Conservation (phyloP, 2,329 filamentous ascomycete species). For the Talaromyces sp. region DNA sequence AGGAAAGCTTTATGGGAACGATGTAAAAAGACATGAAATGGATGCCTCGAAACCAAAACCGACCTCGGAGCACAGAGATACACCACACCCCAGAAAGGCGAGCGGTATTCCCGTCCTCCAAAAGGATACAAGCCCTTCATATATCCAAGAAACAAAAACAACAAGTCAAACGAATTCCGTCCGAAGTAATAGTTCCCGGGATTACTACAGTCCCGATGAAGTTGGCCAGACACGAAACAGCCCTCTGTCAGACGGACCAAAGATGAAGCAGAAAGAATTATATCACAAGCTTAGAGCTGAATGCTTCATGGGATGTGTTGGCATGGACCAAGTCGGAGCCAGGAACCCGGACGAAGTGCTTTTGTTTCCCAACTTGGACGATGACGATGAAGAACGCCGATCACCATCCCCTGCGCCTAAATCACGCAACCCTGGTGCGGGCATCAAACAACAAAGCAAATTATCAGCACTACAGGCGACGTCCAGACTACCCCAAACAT, state of each 20-base stretch:
- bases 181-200: conserved; percentile 10
- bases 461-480: not conserved
- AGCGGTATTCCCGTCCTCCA: conserved; percentile 3
- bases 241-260: conserved; percentile 31
- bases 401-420: conserved; percentile 16
- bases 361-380: conserved; percentile 26
- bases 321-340: conserved; percentile 29
- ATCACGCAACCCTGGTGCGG: conserved; percentile 20
- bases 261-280: conserved; percentile 20
- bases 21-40: conserved; percentile 14
- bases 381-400: conserved; percentile 20
- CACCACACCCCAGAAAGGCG: not conserved
- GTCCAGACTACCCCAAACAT: conserved; percentile 1
- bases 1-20: conserved; percentile 25
- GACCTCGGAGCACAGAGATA: conserved; percentile 19
- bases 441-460: not conserved
- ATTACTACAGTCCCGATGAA: conserved; percentile 37
- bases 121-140: not conserved
- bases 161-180: conserved; percentile 7
- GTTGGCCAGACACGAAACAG: conserved; percentile 33
- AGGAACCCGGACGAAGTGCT: conserved; percentile 36
- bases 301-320: conserved; percentile 39
- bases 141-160: not conserved
- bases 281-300: conserved; percentile 23
- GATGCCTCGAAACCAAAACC: conserved; percentile 19